Base-by-base conservation (phyloP, 2,329 filamentous ascomycete species). In the Fusarium redolens region DNA sequence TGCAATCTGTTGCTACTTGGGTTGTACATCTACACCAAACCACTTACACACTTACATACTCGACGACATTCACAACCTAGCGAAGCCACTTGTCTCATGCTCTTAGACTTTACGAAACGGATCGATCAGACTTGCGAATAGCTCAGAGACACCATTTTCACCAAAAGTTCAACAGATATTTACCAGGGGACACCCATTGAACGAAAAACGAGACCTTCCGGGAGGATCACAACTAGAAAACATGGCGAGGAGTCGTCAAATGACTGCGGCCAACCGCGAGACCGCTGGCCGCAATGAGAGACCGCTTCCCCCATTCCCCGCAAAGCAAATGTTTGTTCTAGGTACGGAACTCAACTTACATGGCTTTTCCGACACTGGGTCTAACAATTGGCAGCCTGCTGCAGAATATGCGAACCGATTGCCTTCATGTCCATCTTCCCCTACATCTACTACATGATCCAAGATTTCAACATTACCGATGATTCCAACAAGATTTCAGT, bases 401-500 rank as follows among this genome's bases (percentile, higher is more conserved):
- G 95, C 84, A 92, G 96, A 79, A 96, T 99, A 85, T 98, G 95
- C 86, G 96, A 99, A 82, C 96, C 96, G 58, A 98, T 99, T 82
- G 96, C 96, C 10, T 98, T 99, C 87, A 98, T 98, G 94, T 98
- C 95, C 60, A 98, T 98, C 77, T 98, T 99, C 81, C 96, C 96
- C 3, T 99, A 98, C 83, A 95, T 97, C 77, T 98, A 97, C 85
- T 96, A 93, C 86, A 98, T 99, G 96, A 92, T 98, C 76, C 88
- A 95, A 78, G 94, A 95, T 69, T 98, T 98, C 83, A 87, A 93
- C 78, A 92, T 97, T 80, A 93, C 95, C 71, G 87, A 93, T 51
- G 91, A 95, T 79, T 86, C 92, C 71, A 91, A 88, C 77, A 91
- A 93, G 80, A 97, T 98, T 75, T 93, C 95, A 18, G 90, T 98